A percentile compares a stretch with the other conserved stretches of the same genome.
Conservation (phyloP, 2,329 filamentous ascomycete genomes). For the Hypoxylon sp. region DNA sequence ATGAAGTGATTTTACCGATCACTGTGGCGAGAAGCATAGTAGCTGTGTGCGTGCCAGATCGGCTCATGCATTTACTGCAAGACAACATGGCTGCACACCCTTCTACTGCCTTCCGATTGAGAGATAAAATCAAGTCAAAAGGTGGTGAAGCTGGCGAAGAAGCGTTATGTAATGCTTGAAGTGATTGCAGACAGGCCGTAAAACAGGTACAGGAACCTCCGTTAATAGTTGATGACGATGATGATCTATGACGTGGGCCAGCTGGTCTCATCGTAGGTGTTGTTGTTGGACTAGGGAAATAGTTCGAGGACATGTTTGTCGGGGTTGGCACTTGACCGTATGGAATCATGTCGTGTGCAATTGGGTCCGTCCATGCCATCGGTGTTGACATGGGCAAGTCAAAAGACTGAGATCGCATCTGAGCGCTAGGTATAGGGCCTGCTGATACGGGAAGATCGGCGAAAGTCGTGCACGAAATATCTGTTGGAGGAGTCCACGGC, state of each 20-base stretch:
- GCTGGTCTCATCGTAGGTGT: slow-evolving; percentile 55
- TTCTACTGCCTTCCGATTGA: slow-evolving; percentile 64
- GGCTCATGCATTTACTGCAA: slow-evolving; percentile 61
- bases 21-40: slow-evolving; percentile 65
- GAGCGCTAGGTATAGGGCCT: slow-evolving; percentile 47
- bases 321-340: slow-evolving; percentile 56
- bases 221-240: slow-evolving; percentile 46
- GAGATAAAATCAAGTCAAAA: slow-evolving; percentile 60
- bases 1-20: slow-evolving; percentile 62
- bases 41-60: slow-evolving; percentile 59
- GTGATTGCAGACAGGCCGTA: slow-evolving; percentile 60
- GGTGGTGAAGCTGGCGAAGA: slow-evolving; percentile 56
- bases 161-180: slow-evolving; percentile 62
- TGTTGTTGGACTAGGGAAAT: slow-evolving; percentile 58
- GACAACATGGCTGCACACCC: slow-evolving; percentile 62
- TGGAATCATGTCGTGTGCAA: slow-evolving; percentile 52
- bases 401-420: slow-evolving; percentile 56
- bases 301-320: slow-evolving; percentile 54
- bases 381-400: slow-evolving; percentile 53
- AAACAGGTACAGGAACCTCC: slow-evolving; percentile 61
- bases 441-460: slow-evolving; percentile 52
- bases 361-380: slow-evolving; percentile 51
- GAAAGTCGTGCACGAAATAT: slow-evolving; percentile 53
- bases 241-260: slow-evolving; percentile 50
- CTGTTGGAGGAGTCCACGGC: slow-evolving; percentile 58